Evolutionary conservation across 371 early-diverging fungal genomes (phyloP), one percentile per base, ranked within the genome.

Genomic region (Mucor plumbeus): DNA sequence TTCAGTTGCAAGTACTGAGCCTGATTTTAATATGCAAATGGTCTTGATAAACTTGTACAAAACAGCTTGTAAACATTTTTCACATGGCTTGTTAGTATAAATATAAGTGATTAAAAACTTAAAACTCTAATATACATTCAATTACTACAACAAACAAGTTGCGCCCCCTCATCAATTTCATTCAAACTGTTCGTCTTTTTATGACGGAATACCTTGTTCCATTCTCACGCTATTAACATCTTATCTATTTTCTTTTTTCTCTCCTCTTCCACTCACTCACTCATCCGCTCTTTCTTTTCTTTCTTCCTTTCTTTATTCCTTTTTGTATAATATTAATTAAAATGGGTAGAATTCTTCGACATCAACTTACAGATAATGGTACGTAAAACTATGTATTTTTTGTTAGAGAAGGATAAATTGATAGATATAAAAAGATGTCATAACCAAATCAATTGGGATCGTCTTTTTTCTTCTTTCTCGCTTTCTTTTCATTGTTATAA

Each of bases 141-240:
- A 53, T 26, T 14, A 31, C 31, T 53, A 31, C 53, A 53, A 53
- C 53, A 53, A 53, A 53, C 53, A 53, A 53, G 56, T 36, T 56
- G n/a, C 36, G 56, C 56, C 35, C 56, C 56, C 34, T 56, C 56
- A 56, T 17, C 34, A 17, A 6, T 56, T 26, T 35, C 56, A 36
- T 56, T 33, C 35, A 56, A 36, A 15, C 15, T 36, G 56, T 56
- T 56, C 17, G 7, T 54, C 0, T n/a, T 35, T 33, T 17, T 56
- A 56, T 56, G 56, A 33, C 36, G 56, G 56, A 56, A 56, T 17
- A 36, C 17, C 14, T 17, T 36, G 36, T 36, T 36, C 19, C 36
- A 56, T 56, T 56, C 56, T 56, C 56, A 56, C 56, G 56, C 56
- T 36, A n/a, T 35, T 17, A 15, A 56, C 56, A 35, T 33, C 56